Evolutionary conservation across 805 yeast genomes (phyloP), one percentile per base, ranked within the genome.

Genomic region (Yueomyces sp.): DNA sequence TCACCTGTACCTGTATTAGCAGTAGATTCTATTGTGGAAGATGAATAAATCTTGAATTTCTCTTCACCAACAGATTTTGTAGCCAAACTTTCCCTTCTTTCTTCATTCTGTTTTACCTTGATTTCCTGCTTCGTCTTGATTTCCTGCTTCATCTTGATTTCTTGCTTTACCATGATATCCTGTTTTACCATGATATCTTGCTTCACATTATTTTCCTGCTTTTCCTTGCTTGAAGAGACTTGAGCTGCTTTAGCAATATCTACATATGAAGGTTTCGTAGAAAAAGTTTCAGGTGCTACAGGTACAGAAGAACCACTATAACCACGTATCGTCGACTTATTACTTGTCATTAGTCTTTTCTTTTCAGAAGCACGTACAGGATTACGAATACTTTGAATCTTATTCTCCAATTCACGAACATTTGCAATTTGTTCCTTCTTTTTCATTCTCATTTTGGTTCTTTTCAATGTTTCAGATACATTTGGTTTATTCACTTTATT

Each of bases 281-380:
- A 42, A 30, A 60, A 52, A 3, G 49, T 45, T 2, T 52, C 42
- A 2, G 65, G 64, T 0, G 65, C 62, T 31, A 47, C 47, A 3
- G 62, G 62, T 3, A 54, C 55, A 4, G 64, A 56, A 8, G 63
- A 57, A 3, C 65, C 65, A 48, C 65, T 60, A 42, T 59, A 60
- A 4, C 59, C 56, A 50, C 57, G 47, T 30, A 32, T 33, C 37
- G 27, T 29, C 33, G 26, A 19, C 39, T 28, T 27, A 30, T 36
- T 32, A 11, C 19, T 11, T 8, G 34, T 31, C 11, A 11, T 8
- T 8, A 11, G 1, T 31, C 11, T 8, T 31, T 31, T 31, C 34
- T 31, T 31, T 29, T 19, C 19, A 19, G 19, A 1, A 19, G 19
- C 19, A 19, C 19, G 19, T 19, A 19, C 19, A 12, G 29, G 26